Evolutionary conservation across 2,329 filamentous ascomycete genomes (phyloP), one percentile per base, ranked within the genome.

Genomic region (Cadophora sp.): DNA sequence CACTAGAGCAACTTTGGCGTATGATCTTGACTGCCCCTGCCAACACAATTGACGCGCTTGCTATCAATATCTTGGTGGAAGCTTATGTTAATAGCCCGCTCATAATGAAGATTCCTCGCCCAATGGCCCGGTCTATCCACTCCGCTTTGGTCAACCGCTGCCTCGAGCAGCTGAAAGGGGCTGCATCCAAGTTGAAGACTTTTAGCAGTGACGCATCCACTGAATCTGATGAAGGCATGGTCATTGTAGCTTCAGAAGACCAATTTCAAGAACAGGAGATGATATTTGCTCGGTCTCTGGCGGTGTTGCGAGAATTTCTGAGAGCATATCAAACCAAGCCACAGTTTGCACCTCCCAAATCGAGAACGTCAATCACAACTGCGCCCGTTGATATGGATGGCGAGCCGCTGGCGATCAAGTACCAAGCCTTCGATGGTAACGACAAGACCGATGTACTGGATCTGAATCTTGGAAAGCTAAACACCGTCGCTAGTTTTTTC

Each of bases 1-100:
- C 81, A 29, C 83, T 86, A 53, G 91, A 96, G 73, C 86, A 94
- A 67, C 82, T 97, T n/a, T 97, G 94, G 94, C 87, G 89, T 27
- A 87, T 97, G 73, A 88, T 95, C 40, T 81, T 97, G 64, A 89
- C 87, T 19, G 89, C 92, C 1, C 87, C 89, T 5, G 82, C 86
- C 46, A 82, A 85, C 46, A 86, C 84, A 0, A 89, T 97, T 59
- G 92, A 92, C 72, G 84, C 85, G 24, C 81, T 84, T 63, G 91
- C 92, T 1, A 93, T 91, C 34, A 84, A 83, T 62, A 88, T 89
- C 26, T 87, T 97, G 3, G 92, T 94, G 27, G 85, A 90, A 27
- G 84, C 93, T 14, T 97, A 96, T 75, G 83, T 96, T 40, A 81
- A 87, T 34, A 87, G 84, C 75, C 74, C 76, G 11, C 80, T 82